These are phyloP conservation scores for Helotiales sp. DNA, from an alignment of 2,329 filamentous ascomycete species.

Conservation along the genomic window DNA sequence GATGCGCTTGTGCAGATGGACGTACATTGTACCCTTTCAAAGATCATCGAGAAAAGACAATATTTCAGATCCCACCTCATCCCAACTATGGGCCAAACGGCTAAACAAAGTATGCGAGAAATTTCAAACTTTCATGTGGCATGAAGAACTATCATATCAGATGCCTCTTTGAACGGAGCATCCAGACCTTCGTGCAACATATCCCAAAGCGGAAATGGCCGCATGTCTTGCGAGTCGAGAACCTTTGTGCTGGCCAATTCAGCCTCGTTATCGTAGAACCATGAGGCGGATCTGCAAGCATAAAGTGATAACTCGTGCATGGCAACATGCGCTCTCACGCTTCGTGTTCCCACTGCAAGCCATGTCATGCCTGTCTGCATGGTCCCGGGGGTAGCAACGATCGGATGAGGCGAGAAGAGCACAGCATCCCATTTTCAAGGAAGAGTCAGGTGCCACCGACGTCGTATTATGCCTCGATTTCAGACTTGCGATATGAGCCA, in stretches of 20 bases:
- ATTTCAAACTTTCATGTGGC: neutral
- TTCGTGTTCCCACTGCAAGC: neutral
- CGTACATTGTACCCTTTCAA: neutral
- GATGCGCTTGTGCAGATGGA: neutral
- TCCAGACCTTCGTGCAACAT: neutral
- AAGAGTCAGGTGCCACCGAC: neutral
- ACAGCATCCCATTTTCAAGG: neutral
- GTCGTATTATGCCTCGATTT: no score
- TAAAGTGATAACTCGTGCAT: neutral
- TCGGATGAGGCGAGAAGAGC: neutral
- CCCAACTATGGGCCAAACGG: neutral
- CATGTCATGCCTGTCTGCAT: neutral
- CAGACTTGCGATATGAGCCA: no score
- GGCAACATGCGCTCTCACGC: neutral
- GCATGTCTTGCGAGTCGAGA: neutral
- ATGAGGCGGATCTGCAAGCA: neutral
- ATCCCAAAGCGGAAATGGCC: neutral
- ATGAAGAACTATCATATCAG: neutral
- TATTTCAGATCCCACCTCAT: neutral
- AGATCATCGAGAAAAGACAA: neutral
- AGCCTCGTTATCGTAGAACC: neutral
- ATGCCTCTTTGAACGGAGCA: neutral
- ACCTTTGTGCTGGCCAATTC: neutral
- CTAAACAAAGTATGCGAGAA: neutral
- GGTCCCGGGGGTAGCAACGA: neutral